These are phyloP conservation scores for Colletotrichum chrysophilum DNA, from an alignment of 2,329 filamentous ascomycete species.

Conservation along the genomic window DNA sequence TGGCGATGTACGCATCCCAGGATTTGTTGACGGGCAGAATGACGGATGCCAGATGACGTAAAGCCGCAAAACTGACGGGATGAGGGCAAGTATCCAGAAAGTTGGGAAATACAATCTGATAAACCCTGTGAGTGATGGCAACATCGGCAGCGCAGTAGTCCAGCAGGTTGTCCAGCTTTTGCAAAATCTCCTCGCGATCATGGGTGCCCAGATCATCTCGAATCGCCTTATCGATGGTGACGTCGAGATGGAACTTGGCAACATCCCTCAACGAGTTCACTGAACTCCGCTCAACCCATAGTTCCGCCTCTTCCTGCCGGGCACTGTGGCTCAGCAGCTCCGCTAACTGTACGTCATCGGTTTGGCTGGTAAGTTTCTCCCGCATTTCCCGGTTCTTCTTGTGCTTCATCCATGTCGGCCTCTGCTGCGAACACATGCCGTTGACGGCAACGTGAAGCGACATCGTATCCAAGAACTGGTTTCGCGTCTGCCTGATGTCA, in stretches of 20 bases:
- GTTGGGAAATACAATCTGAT: slow-evolving; percentile 88
- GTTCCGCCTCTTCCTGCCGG: slow-evolving; percentile 85
- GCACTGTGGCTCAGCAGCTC: slow-evolving; percentile 71
- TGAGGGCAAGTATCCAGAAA: slow-evolving; percentile 93
- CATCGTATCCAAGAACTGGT: slow-evolving; percentile 95
- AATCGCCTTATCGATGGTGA: slow-evolving; percentile 87
- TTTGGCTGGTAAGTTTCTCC: slow-evolving; percentile 77
- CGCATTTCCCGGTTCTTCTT: slow-evolving; percentile 86
- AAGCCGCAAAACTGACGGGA: slow-evolving; percentile 93
- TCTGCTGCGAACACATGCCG: slow-evolving; percentile 96
- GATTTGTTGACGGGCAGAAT: slow-evolving; percentile 88
- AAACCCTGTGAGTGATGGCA: slow-evolving; percentile 90
- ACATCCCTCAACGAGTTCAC: slow-evolving; percentile 95
- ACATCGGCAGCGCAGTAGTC: slow-evolving; percentile 97
- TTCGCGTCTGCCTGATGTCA: slow-evolving; percentile 78
- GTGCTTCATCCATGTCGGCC: slow-evolving; percentile 97
- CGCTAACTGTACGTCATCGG: slow-evolving; percentile 73
- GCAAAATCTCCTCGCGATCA: slow-evolving; percentile 72
- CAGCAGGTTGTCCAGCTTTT: slow-evolving; percentile 79
- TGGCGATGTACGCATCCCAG: slow-evolving; percentile 85
- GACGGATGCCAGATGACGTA: slow-evolving; percentile 91
- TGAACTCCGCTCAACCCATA: slow-evolving; percentile 95
- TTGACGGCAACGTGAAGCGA: slow-evolving; percentile 97
- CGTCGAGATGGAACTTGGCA: slow-evolving; percentile 92
- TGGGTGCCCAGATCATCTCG: slow-evolving; percentile 87